Conservation (phyloP, 2,329 filamentous ascomycete species). For the Penicillium corylophilum region DNA sequence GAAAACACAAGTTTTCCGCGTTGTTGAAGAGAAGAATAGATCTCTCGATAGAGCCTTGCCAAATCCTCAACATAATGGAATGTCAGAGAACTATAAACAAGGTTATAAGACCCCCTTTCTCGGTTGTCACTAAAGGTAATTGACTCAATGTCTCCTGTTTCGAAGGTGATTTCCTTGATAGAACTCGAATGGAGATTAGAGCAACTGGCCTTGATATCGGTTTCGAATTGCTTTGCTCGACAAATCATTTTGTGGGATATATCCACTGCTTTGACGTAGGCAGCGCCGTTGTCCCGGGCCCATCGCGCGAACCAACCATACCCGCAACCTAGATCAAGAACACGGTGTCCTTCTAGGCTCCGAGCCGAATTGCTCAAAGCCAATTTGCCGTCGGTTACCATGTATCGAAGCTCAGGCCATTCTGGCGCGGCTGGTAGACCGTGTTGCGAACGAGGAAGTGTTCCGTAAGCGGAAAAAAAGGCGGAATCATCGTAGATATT, state of each 20-base stretch:
- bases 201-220: not conserved
- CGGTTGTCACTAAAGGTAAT: not conserved
- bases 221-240: constrained; percentile 30
- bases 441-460: too few relatives aligned
- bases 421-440: too few relatives aligned
- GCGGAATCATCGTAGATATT: too few relatives aligned
- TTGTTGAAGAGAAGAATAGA: constrained; percentile 27
- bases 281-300: constrained; percentile 41
- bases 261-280: constrained; percentile 40
- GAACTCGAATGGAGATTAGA: too few relatives aligned
- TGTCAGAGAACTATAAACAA: constrained; percentile 45
- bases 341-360: constrained; percentile 16
- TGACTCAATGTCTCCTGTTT: constrained; percentile 4
- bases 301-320: constrained; percentile 51
- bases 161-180: not conserved
- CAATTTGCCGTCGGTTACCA: too few relatives aligned
- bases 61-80: constrained; percentile 45
- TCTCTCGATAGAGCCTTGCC: constrained; percentile 27
- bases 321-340: constrained; percentile 51
- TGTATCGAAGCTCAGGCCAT: too few relatives aligned
- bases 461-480: too few relatives aligned
- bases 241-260: constrained; percentile 48
- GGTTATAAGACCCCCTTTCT: constrained; percentile 29
- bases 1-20: constrained; percentile 39
- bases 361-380: too few relatives aligned